Conservation (phyloP, 2,329 filamentous ascomycete species). For the Fonsecaea pugnacius region DNA sequence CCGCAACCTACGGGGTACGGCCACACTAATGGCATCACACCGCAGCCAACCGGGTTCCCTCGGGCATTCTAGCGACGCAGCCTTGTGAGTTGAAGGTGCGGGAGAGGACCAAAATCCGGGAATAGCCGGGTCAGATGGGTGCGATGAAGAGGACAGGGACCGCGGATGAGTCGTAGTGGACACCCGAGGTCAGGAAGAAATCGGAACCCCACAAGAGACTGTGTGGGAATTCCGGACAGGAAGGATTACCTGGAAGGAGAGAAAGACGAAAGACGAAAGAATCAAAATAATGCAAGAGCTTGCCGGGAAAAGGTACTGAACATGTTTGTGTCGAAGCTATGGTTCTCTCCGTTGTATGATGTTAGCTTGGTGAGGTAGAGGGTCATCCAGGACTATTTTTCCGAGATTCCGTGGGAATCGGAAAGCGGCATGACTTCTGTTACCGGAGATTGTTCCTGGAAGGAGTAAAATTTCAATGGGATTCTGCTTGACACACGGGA, state of each 20-base stretch:
- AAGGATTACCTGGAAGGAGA: constrained; percentile 1
- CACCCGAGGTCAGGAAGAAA: constrained; percentile 4
- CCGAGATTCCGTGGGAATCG: not conserved
- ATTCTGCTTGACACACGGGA: constrained; percentile 1
- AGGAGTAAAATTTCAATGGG: not conserved
- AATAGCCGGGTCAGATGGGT: constrained; percentile 23
- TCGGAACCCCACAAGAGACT: not conserved
- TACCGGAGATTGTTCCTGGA: not conserved
- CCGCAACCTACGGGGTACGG: constrained; percentile 69
- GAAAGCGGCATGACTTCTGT: not conserved
- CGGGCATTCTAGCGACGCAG: constrained; percentile 53
- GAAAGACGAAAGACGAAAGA: not conserved
- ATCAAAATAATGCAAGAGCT: constrained; percentile 10
- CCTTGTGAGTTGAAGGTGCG: constrained; percentile 5
- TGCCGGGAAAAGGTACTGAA: constrained; percentile 6
- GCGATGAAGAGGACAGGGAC: not conserved
- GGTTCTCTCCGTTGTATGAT: constrained; percentile 18
- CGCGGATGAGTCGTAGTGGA: constrained; percentile 4
- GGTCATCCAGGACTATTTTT: not conserved
- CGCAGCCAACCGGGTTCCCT: constrained; percentile 79
- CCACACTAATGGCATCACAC: constrained; percentile 84
- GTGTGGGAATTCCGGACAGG: constrained; percentile 3
- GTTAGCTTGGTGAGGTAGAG: constrained; percentile 6
- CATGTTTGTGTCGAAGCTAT: constrained; percentile 5
- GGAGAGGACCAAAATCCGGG: constrained; percentile 21